A percentile compares a stretch with the other conserved stretches of the same genome.
Conservation (phyloP, 441 rosid species). For the Gossypium trilobum region DNA sequence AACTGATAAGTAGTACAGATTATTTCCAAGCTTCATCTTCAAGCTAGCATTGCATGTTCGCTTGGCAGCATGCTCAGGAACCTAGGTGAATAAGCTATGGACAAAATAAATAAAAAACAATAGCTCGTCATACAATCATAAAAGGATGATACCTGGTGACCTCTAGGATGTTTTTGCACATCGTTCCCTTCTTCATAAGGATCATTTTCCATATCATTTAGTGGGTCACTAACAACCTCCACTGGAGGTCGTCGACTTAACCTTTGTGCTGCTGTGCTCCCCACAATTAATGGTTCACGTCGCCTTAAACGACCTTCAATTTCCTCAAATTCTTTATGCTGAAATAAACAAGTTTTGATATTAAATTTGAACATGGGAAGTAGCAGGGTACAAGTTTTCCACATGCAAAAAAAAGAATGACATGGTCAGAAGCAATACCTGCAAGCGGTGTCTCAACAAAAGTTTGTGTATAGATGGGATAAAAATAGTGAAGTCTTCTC, state of each 20-base stretch:
- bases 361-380: not conserved
- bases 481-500: conserved; percentile 93
- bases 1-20: not conserved
- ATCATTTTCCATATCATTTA: conserved; percentile 72
- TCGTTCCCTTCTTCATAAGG: conserved; percentile 82
- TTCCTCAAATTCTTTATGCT: conserved; percentile 98
- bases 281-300: conserved; percentile 81
- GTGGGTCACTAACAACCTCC: conserved; percentile 81
- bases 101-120: conserved; percentile 8
- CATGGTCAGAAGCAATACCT: conserved; percentile 34
- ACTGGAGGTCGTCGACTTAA: conserved; percentile 70
- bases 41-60: not conserved
- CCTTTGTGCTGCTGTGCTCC: conserved; percentile 70
- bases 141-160: conserved; percentile 55
- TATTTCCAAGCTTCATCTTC: not conserved
- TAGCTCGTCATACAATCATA: not conserved
- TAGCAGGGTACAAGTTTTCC: not conserved
- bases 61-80: conserved; percentile 3
- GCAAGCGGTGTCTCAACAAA: conserved; percentile 59
- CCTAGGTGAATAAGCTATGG: not conserved
- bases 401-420: not conserved
- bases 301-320: conserved; percentile 71
- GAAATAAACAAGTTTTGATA: conserved; percentile 19
- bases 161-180: conserved; percentile 41
- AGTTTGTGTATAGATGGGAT: conserved; percentile 92